Conservation (phyloP, 2,329 filamentous ascomycete species). For the Alternaria longipes region DNA sequence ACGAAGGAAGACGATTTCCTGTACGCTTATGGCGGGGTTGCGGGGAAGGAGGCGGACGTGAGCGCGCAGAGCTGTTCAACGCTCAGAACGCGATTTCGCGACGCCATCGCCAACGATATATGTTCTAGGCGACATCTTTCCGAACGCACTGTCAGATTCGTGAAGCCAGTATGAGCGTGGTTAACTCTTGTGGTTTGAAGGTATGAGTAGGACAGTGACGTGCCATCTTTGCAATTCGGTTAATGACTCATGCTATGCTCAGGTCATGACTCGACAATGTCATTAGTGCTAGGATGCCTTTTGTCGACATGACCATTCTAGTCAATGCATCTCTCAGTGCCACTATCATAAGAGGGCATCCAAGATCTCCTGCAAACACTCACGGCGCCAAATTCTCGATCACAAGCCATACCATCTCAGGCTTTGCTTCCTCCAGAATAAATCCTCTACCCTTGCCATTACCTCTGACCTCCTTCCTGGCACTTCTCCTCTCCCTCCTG, state of each 20-base stretch:
- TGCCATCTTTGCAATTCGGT: background rate
- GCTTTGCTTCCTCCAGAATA: slow-evolving; percentile 7
- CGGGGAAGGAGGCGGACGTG: slow-evolving; percentile 1
- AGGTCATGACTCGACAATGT: background rate
- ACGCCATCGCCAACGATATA: no score
- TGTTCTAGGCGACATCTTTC: background rate
- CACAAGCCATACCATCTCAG: slow-evolving; percentile 41
- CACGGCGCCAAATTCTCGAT: slow-evolving; percentile 37
- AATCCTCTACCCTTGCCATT: background rate
- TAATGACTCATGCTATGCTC: background rate
- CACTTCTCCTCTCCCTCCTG: slow-evolving; percentile 2
- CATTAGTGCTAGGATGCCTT: background rate
- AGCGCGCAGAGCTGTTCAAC: background rate
- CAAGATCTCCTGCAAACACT: background rate
- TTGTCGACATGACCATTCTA: background rate
- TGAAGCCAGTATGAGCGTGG: background rate
- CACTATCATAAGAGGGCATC: background rate
- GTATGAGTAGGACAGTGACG: background rate
- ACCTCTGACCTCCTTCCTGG: background rate
- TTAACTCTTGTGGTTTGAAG: background rate
- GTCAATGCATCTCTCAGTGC: background rate
- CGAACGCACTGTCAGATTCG: background rate
- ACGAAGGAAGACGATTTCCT: slow-evolving; percentile 8
- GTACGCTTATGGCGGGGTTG: background rate
- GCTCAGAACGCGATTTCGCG: background rate